Conservation (phyloP, 768 basidiomycete species). For the Coprinopsis sp. region DNA sequence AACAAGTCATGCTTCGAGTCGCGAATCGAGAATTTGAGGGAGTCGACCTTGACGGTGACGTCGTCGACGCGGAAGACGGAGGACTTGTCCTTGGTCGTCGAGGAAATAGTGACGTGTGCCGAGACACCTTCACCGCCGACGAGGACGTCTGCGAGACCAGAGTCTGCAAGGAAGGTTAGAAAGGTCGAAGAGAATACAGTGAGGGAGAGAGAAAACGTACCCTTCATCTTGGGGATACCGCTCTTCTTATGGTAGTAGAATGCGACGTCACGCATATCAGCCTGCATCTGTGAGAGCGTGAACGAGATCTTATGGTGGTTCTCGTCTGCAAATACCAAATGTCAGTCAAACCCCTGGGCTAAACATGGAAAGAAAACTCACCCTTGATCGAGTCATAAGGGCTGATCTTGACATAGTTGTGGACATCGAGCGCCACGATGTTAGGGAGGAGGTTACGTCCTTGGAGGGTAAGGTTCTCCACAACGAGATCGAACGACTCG, state of each 20-base stretch:
- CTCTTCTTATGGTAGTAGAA: slow-evolving; percentile 88
- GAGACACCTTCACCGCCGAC: slow-evolving; percentile 79
- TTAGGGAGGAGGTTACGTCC: slow-evolving; percentile 90
- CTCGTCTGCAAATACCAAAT: slow-evolving; percentile 36
- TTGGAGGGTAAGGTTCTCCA: slow-evolving; percentile 88
- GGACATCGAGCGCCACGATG: slow-evolving; percentile 63
- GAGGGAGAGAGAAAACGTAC: too few relatives aligned
- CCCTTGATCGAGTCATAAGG: slow-evolving; percentile 54
- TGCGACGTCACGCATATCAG: slow-evolving; percentile 89
- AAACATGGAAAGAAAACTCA: not conserved
- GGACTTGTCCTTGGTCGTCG: slow-evolving; percentile 54
- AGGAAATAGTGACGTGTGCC: slow-evolving; percentile 58
- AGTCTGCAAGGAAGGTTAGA: too few relatives aligned
- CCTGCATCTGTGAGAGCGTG: slow-evolving; percentile 81
- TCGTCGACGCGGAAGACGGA: slow-evolving; percentile 72
- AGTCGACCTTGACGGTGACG: slow-evolving; percentile 77
- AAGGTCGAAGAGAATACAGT: too few relatives aligned
- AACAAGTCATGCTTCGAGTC: slow-evolving; percentile 87
- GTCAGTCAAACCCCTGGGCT: not conserved
- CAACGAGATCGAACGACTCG: slow-evolving; percentile 78
- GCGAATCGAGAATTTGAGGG: slow-evolving; percentile 85
- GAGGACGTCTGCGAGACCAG: slow-evolving; percentile 80
- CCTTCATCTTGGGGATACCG: slow-evolving; percentile 73
- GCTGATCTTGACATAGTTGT: slow-evolving; percentile 82
- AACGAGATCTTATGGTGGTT: slow-evolving; percentile 70